A percentile compares a stretch with the other conserved stretches of the same genome.
These are phyloP conservation scores for Kondoa malvinella DNA, from an alignment of 768 basidiomycete genomes.

Conservation along the genomic window DNA sequence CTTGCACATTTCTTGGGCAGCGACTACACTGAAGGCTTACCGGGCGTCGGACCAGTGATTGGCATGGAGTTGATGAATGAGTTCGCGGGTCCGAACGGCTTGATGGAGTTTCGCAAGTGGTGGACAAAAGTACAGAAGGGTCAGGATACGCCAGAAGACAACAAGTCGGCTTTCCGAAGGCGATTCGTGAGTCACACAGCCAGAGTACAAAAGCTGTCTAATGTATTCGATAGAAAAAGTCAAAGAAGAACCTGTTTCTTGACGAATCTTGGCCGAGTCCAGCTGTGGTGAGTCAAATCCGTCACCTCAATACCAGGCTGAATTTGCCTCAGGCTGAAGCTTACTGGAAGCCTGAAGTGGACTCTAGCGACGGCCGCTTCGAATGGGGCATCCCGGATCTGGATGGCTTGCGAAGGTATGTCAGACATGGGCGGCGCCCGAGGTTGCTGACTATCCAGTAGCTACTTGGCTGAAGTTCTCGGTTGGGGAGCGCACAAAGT, in stretches of 20 bases:
- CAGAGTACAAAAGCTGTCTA: constrained; percentile 69
- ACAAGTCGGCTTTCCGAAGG: constrained; percentile 55
- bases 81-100: constrained; percentile 68
- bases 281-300: constrained; percentile 37
- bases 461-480: constrained; percentile 21
- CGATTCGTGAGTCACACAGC: constrained; percentile 34
- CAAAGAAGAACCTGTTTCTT: constrained; percentile 1
- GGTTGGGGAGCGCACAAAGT: constrained; percentile 22
- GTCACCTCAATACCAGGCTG: not conserved
- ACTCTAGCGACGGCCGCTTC: constrained; percentile 80
- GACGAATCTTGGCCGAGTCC: constrained; percentile 6
- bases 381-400: constrained; percentile 96
- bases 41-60: constrained; percentile 83
- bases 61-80: constrained; percentile 91
- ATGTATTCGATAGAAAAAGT: not conserved
- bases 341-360: constrained; percentile 79
- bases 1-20: constrained; percentile 89
- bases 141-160: constrained; percentile 57
- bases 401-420: constrained; percentile 68
- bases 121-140: constrained; percentile 86
- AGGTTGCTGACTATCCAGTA: not conserved
- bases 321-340: constrained; percentile 40
- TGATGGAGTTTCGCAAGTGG: constrained; percentile 74
- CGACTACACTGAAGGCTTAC: constrained; percentile 84
- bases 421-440: constrained; percentile 8